Evolutionary conservation across 768 basidiomycete genomes (phyloP).

Genomic region (Mrakia frigida): DNA sequence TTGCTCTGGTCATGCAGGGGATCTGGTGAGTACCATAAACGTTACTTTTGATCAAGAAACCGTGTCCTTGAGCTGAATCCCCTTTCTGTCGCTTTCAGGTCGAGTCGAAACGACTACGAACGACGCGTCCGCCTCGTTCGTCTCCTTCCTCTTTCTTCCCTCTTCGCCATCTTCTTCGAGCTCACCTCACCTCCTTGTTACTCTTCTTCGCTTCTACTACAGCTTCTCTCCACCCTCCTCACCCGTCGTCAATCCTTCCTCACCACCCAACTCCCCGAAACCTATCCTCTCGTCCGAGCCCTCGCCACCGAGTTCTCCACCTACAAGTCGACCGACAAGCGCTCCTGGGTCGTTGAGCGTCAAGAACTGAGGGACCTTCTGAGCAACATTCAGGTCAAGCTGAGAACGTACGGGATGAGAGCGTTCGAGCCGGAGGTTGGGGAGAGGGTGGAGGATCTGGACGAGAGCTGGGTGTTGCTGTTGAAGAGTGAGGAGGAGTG

Average conservation of each 20-base stretch:
- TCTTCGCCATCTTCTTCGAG: neutral
- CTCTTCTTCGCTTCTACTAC: neutral
- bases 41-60: neutral
- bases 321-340: conserved; percentile 81
- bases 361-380: conserved; percentile 83
- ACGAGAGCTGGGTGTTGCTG: conserved; percentile 67
- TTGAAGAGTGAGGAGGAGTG: conserved; percentile 67
- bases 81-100: conserved; percentile 50
- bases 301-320: conserved; percentile 65
- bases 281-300: conserved; percentile 74
- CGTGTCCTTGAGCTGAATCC: neutral
- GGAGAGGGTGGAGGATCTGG: conserved; percentile 62
- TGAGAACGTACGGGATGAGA: conserved; percentile 79
- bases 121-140: conserved; percentile 67
- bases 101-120: conserved; percentile 85
- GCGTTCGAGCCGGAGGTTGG: conserved; percentile 76
- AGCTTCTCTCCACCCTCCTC: conserved; percentile 57
- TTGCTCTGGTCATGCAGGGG: conserved; percentile 83
- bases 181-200: neutral
- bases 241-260: conserved; percentile 68
- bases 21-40: conserved; percentile 38
- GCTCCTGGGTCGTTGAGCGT: conserved; percentile 81
- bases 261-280: conserved; percentile 51
- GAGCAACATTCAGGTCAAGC: conserved; percentile 87
- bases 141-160: conserved; percentile 9